Percentiles rank a stretch among this genome's conserved stretches.
Evolutionary conservation across 305 asterid species (phyloP).

Genomic region (Fraxinus baroniana): DNA sequence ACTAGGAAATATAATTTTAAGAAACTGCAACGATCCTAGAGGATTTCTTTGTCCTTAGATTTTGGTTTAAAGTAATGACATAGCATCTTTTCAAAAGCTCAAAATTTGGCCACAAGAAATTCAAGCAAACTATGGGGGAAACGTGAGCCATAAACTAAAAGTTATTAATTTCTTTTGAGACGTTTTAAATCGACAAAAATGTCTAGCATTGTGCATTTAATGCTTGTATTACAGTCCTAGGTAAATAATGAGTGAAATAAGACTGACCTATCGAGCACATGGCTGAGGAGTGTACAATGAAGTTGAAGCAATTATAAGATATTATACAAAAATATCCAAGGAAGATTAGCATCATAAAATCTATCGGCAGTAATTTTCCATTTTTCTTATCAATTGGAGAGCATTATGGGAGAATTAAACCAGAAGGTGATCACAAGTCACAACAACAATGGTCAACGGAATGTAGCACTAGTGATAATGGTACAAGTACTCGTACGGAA

Average conservation of each 20-base stretch:
- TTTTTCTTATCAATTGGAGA: not conserved
- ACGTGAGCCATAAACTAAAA: not conserved
- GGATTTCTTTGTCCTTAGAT: not conserved
- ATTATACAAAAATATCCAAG: not conserved
- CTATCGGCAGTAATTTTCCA: not conserved
- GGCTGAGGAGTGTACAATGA: not conserved
- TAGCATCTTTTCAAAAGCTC: not conserved
- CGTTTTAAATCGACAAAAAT: not conserved
- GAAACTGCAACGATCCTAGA: not conserved
- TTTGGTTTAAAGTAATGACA: not conserved
- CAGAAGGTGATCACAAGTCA: not conserved
- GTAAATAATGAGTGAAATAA: not conserved
- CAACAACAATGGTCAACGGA: not conserved
- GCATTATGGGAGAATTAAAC: not conserved
- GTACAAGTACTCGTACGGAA: not conserved
- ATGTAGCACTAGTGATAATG: not conserved
- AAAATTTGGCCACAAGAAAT: not conserved
- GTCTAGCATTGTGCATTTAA: not conserved
- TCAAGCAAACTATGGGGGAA: not conserved
- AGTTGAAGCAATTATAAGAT: not conserved
- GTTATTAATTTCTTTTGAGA: not conserved
- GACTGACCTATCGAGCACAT: not conserved
- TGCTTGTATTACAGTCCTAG: not conserved
- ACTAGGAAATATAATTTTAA: not conserved
- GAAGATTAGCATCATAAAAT: conserved; percentile 7